These are phyloP conservation scores for Penicillium turbatum DNA, from an alignment of 495 filamentous ascomycete genomes.

Conservation along the genomic window DNA sequence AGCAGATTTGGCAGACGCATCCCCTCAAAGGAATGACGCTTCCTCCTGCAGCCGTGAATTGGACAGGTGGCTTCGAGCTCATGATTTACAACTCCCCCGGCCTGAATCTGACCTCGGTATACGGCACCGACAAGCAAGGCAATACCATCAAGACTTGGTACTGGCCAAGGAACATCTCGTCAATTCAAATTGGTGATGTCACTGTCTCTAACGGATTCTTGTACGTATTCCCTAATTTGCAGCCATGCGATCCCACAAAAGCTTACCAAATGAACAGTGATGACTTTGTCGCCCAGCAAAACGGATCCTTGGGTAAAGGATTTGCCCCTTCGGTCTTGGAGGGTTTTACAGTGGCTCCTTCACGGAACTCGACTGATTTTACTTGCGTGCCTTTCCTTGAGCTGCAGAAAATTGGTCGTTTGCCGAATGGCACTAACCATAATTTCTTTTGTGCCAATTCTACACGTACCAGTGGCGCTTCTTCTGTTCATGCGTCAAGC, in stretches of 20 bases:
- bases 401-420: background rate
- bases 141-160: constrained; percentile 7
- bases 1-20: background rate
- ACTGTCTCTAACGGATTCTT: constrained; percentile 3
- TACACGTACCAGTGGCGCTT: background rate
- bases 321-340: background rate
- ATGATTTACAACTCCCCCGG: background rate
- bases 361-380: background rate
- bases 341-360: background rate
- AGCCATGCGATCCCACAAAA: no score
- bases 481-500: background rate
- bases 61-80: constrained; percentile 3
- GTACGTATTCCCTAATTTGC: no score
- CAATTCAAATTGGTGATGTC: background rate
- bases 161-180: constrained; percentile 9
- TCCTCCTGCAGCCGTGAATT: constrained; percentile 5
- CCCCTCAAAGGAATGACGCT: background rate
- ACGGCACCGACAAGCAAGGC: background rate
- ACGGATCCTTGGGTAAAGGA: background rate
- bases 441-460: background rate
- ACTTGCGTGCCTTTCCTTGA: background rate
- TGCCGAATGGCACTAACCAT: background rate
- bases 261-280: constrained; percentile 1
- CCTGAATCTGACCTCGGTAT: constrained; percentile 2
- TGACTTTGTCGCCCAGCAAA: constrained; percentile 6